Percentiles rank a stretch among this genome's conserved stretches.
These are phyloP conservation scores for Citrus mangshanensis DNA, from an alignment of 345 rosid species.

Conservation along the genomic window DNA sequence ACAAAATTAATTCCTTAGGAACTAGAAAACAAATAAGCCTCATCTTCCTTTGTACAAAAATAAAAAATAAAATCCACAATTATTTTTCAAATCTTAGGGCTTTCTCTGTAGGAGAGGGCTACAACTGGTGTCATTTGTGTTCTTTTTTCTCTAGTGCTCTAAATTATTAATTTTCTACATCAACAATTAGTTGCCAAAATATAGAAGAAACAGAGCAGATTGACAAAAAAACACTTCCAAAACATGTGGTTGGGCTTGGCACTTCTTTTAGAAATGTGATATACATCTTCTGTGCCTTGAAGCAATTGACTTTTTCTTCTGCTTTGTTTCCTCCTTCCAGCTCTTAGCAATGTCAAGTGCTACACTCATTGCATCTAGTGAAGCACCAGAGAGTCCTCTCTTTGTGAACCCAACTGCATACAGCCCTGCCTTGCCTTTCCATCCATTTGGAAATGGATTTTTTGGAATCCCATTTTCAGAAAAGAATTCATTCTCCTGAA, in stretches of 20 bases:
- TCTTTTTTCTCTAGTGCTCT: conserved; percentile 14
- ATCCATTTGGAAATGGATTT: conserved; percentile 73
- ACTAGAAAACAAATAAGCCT: conserved; percentile 33
- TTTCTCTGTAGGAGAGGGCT: conserved; percentile 53
- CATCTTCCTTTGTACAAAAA: conserved; percentile 46
- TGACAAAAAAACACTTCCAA: background rate
- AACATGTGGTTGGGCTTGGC: too few relatives aligned
- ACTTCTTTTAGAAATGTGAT: conserved; percentile 50
- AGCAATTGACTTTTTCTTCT: conserved; percentile 50
- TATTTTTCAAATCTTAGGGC: conserved; percentile 14
- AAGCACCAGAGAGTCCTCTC: conserved; percentile 86
- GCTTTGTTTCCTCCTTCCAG: conserved; percentile 75
- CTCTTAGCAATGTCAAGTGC: conserved; percentile 66
- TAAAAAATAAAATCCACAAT: conserved; percentile 5
- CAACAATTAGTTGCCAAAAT: conserved; percentile 7
- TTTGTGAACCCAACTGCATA: conserved; percentile 92
- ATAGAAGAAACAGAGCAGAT: background rate
- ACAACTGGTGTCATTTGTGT: conserved; percentile 7
- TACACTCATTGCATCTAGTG: conserved; percentile 61
- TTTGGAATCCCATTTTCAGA: conserved; percentile 70
- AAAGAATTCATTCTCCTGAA: conserved; percentile 75
- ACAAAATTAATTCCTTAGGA: conserved; percentile 13
- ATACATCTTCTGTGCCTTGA: conserved; percentile 81
- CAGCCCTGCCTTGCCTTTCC: conserved; percentile 82
- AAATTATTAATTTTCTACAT: conserved; percentile 15